Evolutionary conservation across 257 asterid genomes (phyloP).

Genomic region (Gentiana macrophylla): DNA sequence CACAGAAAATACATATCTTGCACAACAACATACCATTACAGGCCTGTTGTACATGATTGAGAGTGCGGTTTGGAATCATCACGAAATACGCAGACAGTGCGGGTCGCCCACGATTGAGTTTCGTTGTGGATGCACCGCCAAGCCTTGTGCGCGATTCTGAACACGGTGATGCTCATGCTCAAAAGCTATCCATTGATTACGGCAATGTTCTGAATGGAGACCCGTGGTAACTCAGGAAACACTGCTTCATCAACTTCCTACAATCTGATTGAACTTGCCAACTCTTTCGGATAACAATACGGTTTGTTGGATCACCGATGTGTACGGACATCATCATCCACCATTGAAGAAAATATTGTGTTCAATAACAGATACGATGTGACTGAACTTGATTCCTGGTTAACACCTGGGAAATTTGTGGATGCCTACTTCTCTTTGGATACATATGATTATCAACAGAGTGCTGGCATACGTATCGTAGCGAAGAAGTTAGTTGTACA

Average conservation of each 20-base stretch:
- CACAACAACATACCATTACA: conserved; percentile 42
- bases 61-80: conserved; percentile 66
- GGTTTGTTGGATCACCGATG: conserved; percentile 52
- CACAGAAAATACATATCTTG: conserved; percentile 46
- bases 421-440: conserved; percentile 76
- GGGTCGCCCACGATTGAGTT: conserved; percentile 63
- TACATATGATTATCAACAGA: conserved; percentile 65
- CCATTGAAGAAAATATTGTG: conserved; percentile 32
- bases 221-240: conserved; percentile 58
- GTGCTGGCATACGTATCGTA: conserved; percentile 74
- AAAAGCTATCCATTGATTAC: conserved; percentile 42
- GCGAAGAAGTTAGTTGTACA: conserved; percentile 56
- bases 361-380: conserved; percentile 41
- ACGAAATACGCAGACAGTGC: conserved; percentile 46
- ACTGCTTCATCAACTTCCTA: conserved; percentile 55
- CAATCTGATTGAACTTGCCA: conserved; percentile 63
- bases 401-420: conserved; percentile 45
- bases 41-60: conserved; percentile 41
- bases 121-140: conserved; percentile 67
- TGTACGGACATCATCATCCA: conserved; percentile 46
- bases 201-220: conserved; percentile 87
- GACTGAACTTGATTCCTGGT: conserved; percentile 39
- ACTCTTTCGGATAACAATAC: conserved; percentile 41
- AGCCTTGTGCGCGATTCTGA: conserved; percentile 50
- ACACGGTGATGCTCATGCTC: conserved; percentile 42